phyloP scores from a whole-genome alignment of 1,284 basidiomycete genomes.

The Termitomyces sp. region DNA sequence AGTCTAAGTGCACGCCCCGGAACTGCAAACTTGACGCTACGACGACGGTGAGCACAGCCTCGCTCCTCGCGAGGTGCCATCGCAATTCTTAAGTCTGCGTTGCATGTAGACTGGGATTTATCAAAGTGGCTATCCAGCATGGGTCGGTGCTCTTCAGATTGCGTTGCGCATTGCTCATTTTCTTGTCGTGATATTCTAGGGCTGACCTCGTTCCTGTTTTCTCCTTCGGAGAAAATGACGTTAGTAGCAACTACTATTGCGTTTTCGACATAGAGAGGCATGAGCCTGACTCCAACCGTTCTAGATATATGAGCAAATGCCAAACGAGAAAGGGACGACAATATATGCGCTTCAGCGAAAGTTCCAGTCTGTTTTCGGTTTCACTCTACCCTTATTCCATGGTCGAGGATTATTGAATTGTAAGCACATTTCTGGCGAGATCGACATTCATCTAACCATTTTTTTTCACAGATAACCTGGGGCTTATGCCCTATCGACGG shows the following conservation, averaged over 20 bases:
- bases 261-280: neutral
- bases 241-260: constrained; percentile 34
- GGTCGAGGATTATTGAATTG: constrained; percentile 90
- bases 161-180: neutral
- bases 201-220: constrained; percentile 94
- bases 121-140: constrained; percentile 93
- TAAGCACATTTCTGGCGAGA: constrained; percentile 30
- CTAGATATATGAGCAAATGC: constrained; percentile 93
- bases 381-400: constrained; percentile 94
- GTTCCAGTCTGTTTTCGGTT: constrained; percentile 90
- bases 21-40: constrained; percentile 89
- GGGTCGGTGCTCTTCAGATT: constrained; percentile 46
- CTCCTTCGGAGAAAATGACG: constrained; percentile 98
- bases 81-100: neutral
- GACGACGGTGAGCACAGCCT: constrained; percentile 51
- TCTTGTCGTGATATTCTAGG: constrained; percentile 30
- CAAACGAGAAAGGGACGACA: constrained; percentile 90
- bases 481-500: constrained; percentile 89
- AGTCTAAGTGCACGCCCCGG: constrained; percentile 91
- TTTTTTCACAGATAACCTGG: constrained; percentile 66
- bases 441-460: neutral
- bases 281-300: neutral
- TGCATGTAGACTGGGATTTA: constrained; percentile 73
- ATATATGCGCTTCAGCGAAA: constrained; percentile 83
- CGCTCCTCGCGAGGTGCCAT: neutral